phyloP scores from a whole-genome alignment of 2,329 filamentous ascomycete species.

The Fusarium albosuccineum region DNA sequence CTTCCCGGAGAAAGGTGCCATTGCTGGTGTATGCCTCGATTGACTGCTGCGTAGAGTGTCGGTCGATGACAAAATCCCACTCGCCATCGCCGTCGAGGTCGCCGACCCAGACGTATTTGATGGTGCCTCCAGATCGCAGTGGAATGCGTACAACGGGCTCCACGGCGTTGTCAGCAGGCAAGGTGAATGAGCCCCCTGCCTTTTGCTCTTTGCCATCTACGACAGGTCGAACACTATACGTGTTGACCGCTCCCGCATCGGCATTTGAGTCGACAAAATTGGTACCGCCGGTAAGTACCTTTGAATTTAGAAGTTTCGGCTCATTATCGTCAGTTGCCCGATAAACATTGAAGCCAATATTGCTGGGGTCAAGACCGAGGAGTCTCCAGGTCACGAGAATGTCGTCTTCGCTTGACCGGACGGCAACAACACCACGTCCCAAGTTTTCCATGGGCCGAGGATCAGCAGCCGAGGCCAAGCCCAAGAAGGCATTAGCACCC shows the following conservation, averaged over 20 bases:
- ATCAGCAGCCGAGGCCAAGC: neutral
- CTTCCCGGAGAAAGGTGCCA: constrained; percentile 36
- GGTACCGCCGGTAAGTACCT: constrained; percentile 32
- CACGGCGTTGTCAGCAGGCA: constrained; percentile 19
- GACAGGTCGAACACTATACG: constrained; percentile 34
- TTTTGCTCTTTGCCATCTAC: constrained; percentile 31
- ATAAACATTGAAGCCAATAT: constrained; percentile 42
- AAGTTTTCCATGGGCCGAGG: constrained; percentile 33
- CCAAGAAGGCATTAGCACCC: neutral
- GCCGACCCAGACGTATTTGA: constrained; percentile 44
- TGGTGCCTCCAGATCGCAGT: constrained; percentile 26
- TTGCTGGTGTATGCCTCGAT: constrained; percentile 37
- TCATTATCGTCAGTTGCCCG: constrained; percentile 6
- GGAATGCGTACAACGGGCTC: constrained; percentile 36
- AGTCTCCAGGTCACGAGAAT: constrained; percentile 38
- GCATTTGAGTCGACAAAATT: constrained; percentile 37
- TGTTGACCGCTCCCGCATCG: constrained; percentile 25
- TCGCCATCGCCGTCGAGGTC: constrained; percentile 42
- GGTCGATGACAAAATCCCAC: constrained; percentile 40
- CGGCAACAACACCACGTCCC: constrained; percentile 38
- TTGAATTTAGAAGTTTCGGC: constrained; percentile 26
- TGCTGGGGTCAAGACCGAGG: constrained; percentile 37
- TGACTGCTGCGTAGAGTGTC: constrained; percentile 28
- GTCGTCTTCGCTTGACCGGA: constrained; percentile 31
- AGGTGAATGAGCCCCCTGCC: constrained; percentile 24